Evolutionary conservation across 106 monocot species (phyloP).

Genomic region (Acorus calamus): DNA sequence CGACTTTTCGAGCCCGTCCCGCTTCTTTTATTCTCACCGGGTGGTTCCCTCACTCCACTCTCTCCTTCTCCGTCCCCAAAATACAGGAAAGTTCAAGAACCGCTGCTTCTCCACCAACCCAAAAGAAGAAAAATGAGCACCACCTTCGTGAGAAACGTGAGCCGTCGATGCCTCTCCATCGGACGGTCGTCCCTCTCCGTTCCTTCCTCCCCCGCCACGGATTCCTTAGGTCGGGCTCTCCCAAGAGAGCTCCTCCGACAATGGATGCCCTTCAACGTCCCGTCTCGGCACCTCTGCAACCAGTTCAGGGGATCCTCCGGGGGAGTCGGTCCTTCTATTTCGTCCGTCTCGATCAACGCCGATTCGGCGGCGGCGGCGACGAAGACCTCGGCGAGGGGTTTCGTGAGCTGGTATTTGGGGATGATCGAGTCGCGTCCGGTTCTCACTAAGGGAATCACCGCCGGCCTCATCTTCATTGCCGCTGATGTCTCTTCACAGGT

Average conservation of each 20-base stretch:
- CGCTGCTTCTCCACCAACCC: no score
- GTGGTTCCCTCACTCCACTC: no score
- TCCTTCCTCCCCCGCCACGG: constrained; percentile 9
- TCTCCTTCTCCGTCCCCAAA: no score
- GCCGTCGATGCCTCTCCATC: constrained; percentile 14
- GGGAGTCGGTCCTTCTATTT: background rate
- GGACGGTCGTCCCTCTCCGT: no score
- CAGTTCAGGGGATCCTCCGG: constrained; percentile 12
- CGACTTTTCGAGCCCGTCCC: no score
- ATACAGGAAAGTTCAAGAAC: no score
- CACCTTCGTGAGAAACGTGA: constrained; percentile 17
- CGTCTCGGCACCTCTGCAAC: constrained; percentile 15
- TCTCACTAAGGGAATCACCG: constrained; percentile 58
- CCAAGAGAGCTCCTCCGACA: background rate
- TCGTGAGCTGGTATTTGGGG: constrained; percentile 53
- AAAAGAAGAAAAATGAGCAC: constrained; percentile 13
- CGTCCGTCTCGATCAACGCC: background rate
- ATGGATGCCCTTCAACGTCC: constrained; percentile 6
- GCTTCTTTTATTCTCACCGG: no score
- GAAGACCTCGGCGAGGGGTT: constrained; percentile 18
- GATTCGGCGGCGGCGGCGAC: constrained; percentile 2
- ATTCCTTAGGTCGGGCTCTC: background rate
- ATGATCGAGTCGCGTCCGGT: constrained; percentile 52
- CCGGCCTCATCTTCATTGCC: constrained; percentile 42
- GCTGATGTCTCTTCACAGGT: constrained; percentile 62